Base-by-base conservation (phyloP, 2,329 filamentous ascomycete species). In the Amauroascus verrucosus region DNA sequence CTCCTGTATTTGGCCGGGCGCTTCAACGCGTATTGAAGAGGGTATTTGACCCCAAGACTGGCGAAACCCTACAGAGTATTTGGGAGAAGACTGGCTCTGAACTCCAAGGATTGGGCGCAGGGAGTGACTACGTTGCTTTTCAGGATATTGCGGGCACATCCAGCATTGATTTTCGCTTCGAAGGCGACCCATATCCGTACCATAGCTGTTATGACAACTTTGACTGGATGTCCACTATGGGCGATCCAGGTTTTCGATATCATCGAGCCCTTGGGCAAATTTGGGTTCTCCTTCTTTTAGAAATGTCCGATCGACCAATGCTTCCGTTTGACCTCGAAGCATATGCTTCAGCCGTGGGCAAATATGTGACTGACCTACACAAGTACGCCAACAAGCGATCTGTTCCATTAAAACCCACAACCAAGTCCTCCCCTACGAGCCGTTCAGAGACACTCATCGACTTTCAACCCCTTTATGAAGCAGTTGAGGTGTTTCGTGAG, bases 191-290 rank as follows among this genome's bases (percentile, higher is more conserved):
- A 9, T 85, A 79, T 62, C 88, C 90, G 0, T 82, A 84, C 49
- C 84, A 89, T 68, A 90, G 85, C 56, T 93, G 86, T 70, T 94
- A 95, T 69, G 91, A 97, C 65, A 94, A 83, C 51, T 90, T 86
- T 61, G 84, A 89, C 43, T 91, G 88, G 83, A 88, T 97, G 78
- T 75, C 83, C 24, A 78, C 77, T 35, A 81, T 86, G 56, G 84
- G 86, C 20, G 93, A 98, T 65, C 88, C 88, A 0, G 83, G 79
- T 1, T 95, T 95, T 64, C 69, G 77, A 9, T 93, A 95, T 65
- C 93, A 97, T 71, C 79, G 77, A 38, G 71, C 86, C 5, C 78
- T 97, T 55, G 87, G 82, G 9, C 83, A 96, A 68, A 75, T 97
- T 38, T 84, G 88, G 69, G 82, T 82, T 1, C 75, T 97, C 2